phyloP scores from a whole-genome alignment of 164 flowering plant species.

The Euptelea pleiosperma region DNA sequence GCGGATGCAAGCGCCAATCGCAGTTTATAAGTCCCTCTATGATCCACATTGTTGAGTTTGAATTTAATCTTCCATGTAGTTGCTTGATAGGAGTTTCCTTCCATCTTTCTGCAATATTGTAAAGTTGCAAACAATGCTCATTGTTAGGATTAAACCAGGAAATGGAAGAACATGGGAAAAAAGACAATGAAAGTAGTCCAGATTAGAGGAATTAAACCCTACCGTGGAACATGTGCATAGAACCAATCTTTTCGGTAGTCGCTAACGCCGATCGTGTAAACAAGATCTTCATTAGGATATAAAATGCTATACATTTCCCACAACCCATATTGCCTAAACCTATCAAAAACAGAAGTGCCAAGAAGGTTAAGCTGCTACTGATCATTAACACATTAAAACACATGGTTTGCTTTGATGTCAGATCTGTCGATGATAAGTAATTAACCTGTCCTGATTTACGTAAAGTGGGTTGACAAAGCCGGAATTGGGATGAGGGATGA shows the following conservation, averaged over 20 bases:
- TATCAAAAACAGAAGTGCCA: too few species aligned
- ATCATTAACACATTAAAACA: too few species aligned
- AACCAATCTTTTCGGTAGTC: slow-evolving; percentile 72
- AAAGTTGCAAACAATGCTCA: too few species aligned
- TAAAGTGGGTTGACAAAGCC: slow-evolving; percentile 56
- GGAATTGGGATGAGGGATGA: slow-evolving; percentile 68
- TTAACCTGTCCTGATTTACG: slow-evolving; percentile 64
- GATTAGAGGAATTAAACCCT: too few species aligned
- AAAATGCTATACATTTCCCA: slow-evolving; percentile 71
- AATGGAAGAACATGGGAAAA: too few species aligned
- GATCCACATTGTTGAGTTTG: slow-evolving; percentile 15
- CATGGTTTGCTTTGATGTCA: too few species aligned
- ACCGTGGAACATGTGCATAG: slow-evolving; percentile 77
- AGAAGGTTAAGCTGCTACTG: too few species aligned
- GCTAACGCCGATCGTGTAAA: slow-evolving; percentile 51
- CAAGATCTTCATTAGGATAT: slow-evolving; percentile 55
- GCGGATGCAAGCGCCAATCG: slow-evolving; percentile 30
- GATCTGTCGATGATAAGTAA: too few species aligned
- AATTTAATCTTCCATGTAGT: slow-evolving; percentile 49
- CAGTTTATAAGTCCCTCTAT: slow-evolving; percentile 17
- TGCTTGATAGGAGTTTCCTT: slow-evolving; percentile 32
- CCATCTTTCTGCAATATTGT: slow-evolving; percentile 36
- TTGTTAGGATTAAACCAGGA: too few species aligned
- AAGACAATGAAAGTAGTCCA: too few species aligned
- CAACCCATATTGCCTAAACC: slow-evolving; percentile 77